phyloP scores from a whole-genome alignment of 108 stramenopile species.

The Cyclotella kingstonii region DNA sequence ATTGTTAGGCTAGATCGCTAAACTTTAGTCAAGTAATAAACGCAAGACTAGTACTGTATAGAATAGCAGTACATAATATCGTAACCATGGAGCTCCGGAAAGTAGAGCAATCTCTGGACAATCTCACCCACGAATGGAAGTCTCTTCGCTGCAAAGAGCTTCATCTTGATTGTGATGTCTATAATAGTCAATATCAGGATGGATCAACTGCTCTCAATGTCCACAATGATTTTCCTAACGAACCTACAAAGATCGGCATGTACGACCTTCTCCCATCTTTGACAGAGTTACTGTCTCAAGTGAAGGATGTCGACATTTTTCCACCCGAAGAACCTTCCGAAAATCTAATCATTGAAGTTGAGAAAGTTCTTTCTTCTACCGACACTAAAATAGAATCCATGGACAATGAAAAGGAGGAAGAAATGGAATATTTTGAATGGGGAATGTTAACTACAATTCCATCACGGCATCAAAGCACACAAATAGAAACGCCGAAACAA shows the following conservation, averaged over 20 bases:
- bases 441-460: constrained; percentile 2
- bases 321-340: constrained; percentile 15
- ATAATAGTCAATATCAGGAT: background rate
- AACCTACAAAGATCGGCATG: background rate
- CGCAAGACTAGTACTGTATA: background rate
- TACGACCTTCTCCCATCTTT: constrained; percentile 17
- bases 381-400: background rate
- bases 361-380: too few species aligned
- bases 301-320: constrained; percentile 37
- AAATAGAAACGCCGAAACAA: background rate
- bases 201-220: background rate
- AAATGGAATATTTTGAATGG: constrained; percentile 6
- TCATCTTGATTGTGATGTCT: background rate
- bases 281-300: constrained; percentile 13
- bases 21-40: too few species aligned
- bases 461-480: background rate
- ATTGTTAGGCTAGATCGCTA: too few species aligned
- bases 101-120: constrained; percentile 50
- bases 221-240: background rate
- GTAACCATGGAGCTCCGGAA: constrained; percentile 57
- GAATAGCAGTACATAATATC: background rate
- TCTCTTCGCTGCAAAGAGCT: constrained; percentile 29
- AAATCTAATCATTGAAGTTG: constrained; percentile 11
- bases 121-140: constrained; percentile 45
- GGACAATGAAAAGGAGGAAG: background rate